These are phyloP conservation scores for Neoboletus magnificus DNA, from an alignment of 768 basidiomycete species.

Conservation along the genomic window DNA sequence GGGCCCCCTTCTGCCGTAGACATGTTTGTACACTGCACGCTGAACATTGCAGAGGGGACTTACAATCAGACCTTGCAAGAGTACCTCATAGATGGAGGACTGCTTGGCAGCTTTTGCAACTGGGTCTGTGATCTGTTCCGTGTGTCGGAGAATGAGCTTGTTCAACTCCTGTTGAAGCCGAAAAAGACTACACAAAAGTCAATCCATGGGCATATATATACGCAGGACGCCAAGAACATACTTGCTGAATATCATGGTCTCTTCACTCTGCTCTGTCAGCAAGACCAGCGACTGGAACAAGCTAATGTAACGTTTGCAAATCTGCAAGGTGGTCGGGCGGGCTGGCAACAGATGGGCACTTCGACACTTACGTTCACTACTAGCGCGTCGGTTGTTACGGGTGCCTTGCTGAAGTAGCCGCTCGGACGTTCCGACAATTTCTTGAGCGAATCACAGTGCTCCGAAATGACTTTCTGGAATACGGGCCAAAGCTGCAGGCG, in stretches of 20 bases:
- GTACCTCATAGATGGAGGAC: slow-evolving; percentile 67
- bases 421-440: slow-evolving; percentile 71
- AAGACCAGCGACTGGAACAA: slow-evolving; percentile 83
- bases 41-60: slow-evolving; percentile 27
- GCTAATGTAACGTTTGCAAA: slow-evolving; percentile 72
- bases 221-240: slow-evolving; percentile 36
- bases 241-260: slow-evolving; percentile 97
- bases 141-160: slow-evolving; percentile 71
- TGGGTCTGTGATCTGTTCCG: slow-evolving; percentile 60
- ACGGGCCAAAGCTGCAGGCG: slow-evolving; percentile 90
- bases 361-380: slow-evolving; percentile 54
- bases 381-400: slow-evolving; percentile 62
- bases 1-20: slow-evolving; percentile 54
- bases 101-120: slow-evolving; percentile 64
- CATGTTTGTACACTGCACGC: background rate
- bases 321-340: slow-evolving; percentile 33
- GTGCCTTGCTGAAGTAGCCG: slow-evolving; percentile 61
- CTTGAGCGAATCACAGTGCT: slow-evolving; percentile 78
- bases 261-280: slow-evolving; percentile 79
- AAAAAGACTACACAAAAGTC: slow-evolving; percentile 51
- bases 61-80: slow-evolving; percentile 77
- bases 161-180: slow-evolving; percentile 83
- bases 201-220: background rate
- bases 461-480: slow-evolving; percentile 86
- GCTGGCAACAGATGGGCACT: background rate